Conservation (phyloP, 2,329 filamentous ascomycete genomes). For the Pezizomycotina sp. region DNA sequence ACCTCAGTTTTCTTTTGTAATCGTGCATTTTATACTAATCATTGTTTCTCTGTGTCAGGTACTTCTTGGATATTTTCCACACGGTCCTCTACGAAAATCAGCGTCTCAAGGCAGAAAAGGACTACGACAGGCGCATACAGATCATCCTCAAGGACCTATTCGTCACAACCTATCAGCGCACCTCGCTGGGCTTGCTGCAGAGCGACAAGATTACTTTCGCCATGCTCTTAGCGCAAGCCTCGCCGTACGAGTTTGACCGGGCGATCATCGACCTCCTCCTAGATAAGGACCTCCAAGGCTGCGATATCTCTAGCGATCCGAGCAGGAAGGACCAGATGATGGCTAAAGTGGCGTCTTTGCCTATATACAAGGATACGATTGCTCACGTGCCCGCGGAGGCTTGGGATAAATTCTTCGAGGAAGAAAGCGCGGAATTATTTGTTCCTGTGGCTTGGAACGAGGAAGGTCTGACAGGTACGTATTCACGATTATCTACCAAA, state of each 20-base stretch:
- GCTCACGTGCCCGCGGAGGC: conserved; percentile 43
- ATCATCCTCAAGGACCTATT: conserved; percentile 86
- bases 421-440: conserved; percentile 72
- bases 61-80: conserved; percentile 96
- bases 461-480: conserved; percentile 31
- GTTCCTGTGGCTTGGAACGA: conserved; percentile 64
- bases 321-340: conserved; percentile 52
- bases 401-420: conserved; percentile 69
- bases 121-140: conserved; percentile 66
- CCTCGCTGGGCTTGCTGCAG: conserved; percentile 80
- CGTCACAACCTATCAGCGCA: conserved; percentile 81
- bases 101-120: conserved; percentile 50
- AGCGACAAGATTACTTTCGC: conserved; percentile 88
- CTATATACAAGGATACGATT: conserved; percentile 56
- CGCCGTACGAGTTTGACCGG: conserved; percentile 94
- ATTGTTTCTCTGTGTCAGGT: conserved; percentile 29
- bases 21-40: background rate
- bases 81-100: conserved; percentile 70
- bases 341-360: conserved; percentile 49
- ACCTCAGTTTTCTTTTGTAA: no score
- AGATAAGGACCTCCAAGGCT: conserved; percentile 57
- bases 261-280: conserved; percentile 70
- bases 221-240: conserved; percentile 85
- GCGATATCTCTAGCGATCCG: conserved; percentile 57
- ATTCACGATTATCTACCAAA: background rate